Evolutionary conservation across 805 yeast genomes (phyloP).

Genomic region (Starmerella scarabaei): DNA sequence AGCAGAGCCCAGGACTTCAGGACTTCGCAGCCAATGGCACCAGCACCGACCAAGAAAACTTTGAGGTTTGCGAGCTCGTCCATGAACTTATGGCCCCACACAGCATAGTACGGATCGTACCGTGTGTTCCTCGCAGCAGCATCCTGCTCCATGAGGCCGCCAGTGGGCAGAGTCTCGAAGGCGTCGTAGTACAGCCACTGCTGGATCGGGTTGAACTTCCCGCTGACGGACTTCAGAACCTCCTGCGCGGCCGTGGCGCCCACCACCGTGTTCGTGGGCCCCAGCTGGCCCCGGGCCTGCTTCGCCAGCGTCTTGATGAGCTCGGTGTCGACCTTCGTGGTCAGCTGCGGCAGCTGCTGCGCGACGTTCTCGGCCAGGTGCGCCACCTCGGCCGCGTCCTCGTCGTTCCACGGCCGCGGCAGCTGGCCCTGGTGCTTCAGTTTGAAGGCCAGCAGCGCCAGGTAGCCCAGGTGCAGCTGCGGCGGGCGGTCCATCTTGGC

Average conservation of each 20-base stretch:
- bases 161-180: slow-evolving; percentile 56
- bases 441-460: slow-evolving; percentile 69
- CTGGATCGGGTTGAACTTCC: slow-evolving; percentile 85
- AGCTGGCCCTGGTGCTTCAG: slow-evolving; percentile 46
- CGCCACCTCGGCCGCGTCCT: slow-evolving; percentile 58
- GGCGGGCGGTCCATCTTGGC: slow-evolving; percentile 90
- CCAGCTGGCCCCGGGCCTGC: slow-evolving; percentile 85
- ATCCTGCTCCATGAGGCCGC: slow-evolving; percentile 46
- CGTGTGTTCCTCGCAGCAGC: slow-evolving; percentile 68
- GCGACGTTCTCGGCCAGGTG: slow-evolving; percentile 48
- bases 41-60: slow-evolving; percentile 90
- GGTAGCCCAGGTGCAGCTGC: slow-evolving; percentile 83
- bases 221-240: slow-evolving; percentile 86
- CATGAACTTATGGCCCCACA: slow-evolving; percentile 71
- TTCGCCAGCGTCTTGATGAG: slow-evolving; percentile 59
- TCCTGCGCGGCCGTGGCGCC: slow-evolving; percentile 97
- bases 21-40: slow-evolving; percentile 99
- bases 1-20: slow-evolving; percentile 94
- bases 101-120: slow-evolving; percentile 92
- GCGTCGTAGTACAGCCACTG: slow-evolving; percentile 93
- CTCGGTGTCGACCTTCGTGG: slow-evolving; percentile 49
- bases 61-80: slow-evolving; percentile 59
- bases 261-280: slow-evolving; percentile 74
- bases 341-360: slow-evolving; percentile 42
- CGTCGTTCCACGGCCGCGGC: slow-evolving; percentile 65